Conservation (phyloP, 2,329 filamentous ascomycete genomes). For the Penicillium sp. region DNA sequence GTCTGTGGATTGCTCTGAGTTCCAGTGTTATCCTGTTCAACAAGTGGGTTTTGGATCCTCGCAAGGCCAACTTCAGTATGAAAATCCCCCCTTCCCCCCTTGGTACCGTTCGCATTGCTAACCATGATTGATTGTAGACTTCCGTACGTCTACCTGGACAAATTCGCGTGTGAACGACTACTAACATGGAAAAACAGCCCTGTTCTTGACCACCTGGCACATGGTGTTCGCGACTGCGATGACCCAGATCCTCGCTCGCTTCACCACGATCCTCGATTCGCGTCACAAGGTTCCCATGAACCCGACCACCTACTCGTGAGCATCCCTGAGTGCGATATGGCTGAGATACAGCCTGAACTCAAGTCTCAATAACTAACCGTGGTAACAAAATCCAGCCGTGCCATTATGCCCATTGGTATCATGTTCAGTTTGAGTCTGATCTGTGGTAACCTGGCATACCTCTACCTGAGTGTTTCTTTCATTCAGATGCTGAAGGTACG, state of each 20-base stretch:
- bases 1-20: constrained; percentile 86
- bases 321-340: not conserved
- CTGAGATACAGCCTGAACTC: not conserved
- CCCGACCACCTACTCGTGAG: constrained; percentile 74
- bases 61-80: constrained; percentile 82
- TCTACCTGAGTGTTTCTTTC: constrained; percentile 93
- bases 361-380: constrained; percentile 1
- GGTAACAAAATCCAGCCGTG: constrained; percentile 52
- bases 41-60: constrained; percentile 79
- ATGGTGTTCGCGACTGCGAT: constrained; percentile 86
- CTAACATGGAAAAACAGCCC: constrained; percentile 34
- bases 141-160: constrained; percentile 41
- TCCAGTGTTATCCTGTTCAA: constrained; percentile 97
- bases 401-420: constrained; percentile 90
- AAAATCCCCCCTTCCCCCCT: constrained; percentile 1
- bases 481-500: constrained; percentile 97
- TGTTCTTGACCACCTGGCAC: constrained; percentile 90
- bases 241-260: constrained; percentile 88
- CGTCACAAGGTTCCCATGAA: constrained; percentile 97
- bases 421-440: constrained; percentile 97
- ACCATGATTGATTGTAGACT: constrained; percentile 35
- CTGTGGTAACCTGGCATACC: constrained; percentile 92
- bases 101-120: constrained; percentile 5
- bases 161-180: not conserved
- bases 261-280: constrained; percentile 84